phyloP scores from a whole-genome alignment of 2,329 filamentous ascomycete genomes.

The Penicillium sp. region DNA sequence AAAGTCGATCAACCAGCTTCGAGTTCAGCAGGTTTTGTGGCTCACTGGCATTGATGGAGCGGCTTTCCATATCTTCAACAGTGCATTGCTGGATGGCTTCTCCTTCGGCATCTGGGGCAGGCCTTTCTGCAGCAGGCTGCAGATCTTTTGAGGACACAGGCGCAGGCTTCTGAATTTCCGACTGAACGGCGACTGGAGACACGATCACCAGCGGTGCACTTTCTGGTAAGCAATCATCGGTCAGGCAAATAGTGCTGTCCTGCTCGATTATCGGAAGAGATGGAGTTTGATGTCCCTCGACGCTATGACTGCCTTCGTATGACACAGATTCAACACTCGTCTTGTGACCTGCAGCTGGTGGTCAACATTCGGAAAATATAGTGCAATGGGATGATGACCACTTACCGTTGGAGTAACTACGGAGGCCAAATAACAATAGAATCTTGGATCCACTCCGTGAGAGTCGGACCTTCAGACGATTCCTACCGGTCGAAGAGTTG shows the following conservation, averaged over 20 bases:
- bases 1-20: conserved; percentile 32
- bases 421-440: conserved; percentile 34
- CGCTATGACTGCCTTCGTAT: conserved; percentile 2
- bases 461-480: conserved; percentile 30
- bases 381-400: not conserved
- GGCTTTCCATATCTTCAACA: not conserved
- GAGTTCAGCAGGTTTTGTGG: conserved; percentile 25
- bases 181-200: not conserved
- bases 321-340: conserved; percentile 12
- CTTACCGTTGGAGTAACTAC: conserved; percentile 27
- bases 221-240: conserved; percentile 1
- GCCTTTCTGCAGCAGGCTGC: not conserved
- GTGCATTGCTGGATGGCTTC: not conserved
- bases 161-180: not conserved
- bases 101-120: not conserved
- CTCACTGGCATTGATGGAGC: not conserved
- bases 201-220: conserved; percentile 6
- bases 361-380: not conserved
- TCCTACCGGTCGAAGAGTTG: conserved; percentile 14
- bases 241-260: not conserved
- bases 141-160: not conserved
- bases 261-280: not conserved
- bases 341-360: conserved; percentile 14
- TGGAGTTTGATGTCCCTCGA: not conserved
- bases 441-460: conserved; percentile 36